A percentile compares a stretch with the other conserved stretches of the same genome.
These are phyloP conservation scores for Lyophyllum semitale DNA, from an alignment of 768 basidiomycete species.

Conservation along the genomic window DNA sequence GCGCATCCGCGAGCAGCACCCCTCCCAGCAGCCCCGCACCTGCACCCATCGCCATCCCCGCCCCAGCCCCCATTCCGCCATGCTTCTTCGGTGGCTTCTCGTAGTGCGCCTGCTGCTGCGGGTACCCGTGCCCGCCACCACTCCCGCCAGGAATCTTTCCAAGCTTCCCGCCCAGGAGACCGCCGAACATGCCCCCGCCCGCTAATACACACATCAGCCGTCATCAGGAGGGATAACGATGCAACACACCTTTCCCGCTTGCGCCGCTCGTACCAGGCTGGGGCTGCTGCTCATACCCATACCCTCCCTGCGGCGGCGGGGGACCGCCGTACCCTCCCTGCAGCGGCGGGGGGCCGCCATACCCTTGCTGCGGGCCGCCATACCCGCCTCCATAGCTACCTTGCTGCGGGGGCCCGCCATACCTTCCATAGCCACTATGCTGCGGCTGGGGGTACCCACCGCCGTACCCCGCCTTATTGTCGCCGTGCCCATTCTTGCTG, in stretches of 20 bases:
- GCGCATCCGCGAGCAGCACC: constrained; percentile 49
- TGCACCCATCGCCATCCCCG: constrained; percentile 30
- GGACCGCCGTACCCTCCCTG: constrained; percentile 21
- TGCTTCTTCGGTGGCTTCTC: constrained; percentile 24
- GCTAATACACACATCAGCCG: background rate
- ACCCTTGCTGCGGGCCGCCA: constrained; percentile 24
- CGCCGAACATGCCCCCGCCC: background rate
- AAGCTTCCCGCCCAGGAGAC: constrained; percentile 14
- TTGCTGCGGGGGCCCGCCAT: constrained; percentile 29
- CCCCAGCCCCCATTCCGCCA: constrained; percentile 12
- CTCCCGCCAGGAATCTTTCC: constrained; percentile 24
- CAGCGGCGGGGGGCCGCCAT: constrained; percentile 13
- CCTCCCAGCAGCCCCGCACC: constrained; percentile 73
- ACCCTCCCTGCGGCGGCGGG: background rate
- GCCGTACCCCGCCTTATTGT: constrained; percentile 11
- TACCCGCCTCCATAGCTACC: constrained; percentile 24
- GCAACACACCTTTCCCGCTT: constrained; percentile 2
- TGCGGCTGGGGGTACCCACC: constrained; percentile 19
- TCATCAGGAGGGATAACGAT: background rate
- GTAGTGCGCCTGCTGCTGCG: constrained; percentile 42
- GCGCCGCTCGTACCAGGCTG: constrained; percentile 17
- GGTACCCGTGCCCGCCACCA: constrained; percentile 41
- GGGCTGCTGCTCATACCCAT: constrained; percentile 7
- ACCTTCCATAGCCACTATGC: constrained; percentile 17
- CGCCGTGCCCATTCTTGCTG: constrained; percentile 7